phyloP scores from a whole-genome alignment of 495 filamentous ascomycete genomes.

The Amniculicola lignicola region DNA sequence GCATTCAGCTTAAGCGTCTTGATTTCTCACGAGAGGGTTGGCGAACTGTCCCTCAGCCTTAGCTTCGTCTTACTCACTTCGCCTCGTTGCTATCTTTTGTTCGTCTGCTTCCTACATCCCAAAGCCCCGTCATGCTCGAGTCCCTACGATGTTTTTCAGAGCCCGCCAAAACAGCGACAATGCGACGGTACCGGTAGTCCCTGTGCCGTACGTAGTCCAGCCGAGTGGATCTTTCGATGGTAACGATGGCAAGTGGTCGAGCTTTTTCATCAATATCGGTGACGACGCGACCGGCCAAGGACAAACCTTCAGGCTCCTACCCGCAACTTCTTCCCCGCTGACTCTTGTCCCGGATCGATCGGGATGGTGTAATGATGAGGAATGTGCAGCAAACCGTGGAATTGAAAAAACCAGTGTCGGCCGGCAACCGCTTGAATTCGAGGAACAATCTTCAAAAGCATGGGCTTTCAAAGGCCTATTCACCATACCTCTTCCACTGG shows the following conservation, averaged over 20 bases:
- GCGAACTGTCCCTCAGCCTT: background rate
- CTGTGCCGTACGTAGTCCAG: conserved; percentile 10
- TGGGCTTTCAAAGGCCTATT: conserved; percentile 18
- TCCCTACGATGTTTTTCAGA: conserved; percentile 21
- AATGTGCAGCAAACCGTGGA: conserved; percentile 27
- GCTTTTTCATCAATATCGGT: conserved; percentile 31
- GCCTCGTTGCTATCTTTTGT: conserved; percentile 1
- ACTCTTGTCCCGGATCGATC: conserved; percentile 16
- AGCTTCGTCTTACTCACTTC: conserved; percentile 16
- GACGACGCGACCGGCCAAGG: conserved; percentile 11
- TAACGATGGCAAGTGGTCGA: conserved; percentile 36
- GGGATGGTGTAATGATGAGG: conserved; percentile 15
- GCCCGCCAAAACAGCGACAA: conserved; percentile 20
- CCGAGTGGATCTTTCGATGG: conserved; percentile 25
- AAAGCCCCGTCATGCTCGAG: conserved; percentile 11
- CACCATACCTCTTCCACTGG: conserved; percentile 10
- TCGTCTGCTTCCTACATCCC: background rate
- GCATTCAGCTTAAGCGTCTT: conserved; percentile 1
- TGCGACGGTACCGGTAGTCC: conserved; percentile 7
- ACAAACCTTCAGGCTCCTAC: conserved; percentile 29
- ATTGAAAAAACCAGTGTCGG: conserved; percentile 14
- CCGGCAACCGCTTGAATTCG: conserved; percentile 14
- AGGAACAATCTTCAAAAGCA: background rate
- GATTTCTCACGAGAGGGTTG: conserved; percentile 11
- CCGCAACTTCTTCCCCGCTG: conserved; percentile 13